Evolutionary conservation across 2,329 filamentous ascomycete genomes (phyloP), one percentile per base, ranked within the genome.

Genomic region (Westerdykella ornata): DNA sequence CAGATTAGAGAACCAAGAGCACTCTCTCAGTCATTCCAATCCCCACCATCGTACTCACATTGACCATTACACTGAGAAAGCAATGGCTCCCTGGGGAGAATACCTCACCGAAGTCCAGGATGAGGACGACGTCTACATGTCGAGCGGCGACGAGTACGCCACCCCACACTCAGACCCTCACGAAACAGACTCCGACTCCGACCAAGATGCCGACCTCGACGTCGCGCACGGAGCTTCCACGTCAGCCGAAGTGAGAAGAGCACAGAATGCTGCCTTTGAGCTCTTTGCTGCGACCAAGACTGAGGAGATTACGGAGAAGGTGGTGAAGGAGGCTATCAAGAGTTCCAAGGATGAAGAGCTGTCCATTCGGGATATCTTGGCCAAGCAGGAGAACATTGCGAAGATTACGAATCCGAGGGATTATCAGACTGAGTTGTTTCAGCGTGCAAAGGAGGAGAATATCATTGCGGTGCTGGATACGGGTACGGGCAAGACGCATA

Each of bases 401-500:
- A 85, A 88, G 39, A 88, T 92, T 44, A 76, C 80, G 9, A 84
- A 81, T 39, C 87, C 89, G 0, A 77, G 90, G 37, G 88, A 95
- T 56, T 98, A 97, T 57, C 92, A 98, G 62, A 71, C 86, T 11
- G 90, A 97, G 60, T 75, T 98, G 0, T 97, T 92, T 56, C 87
- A 96, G 62, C 78, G 78, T 48, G 90, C 92, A 3, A 95, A 92
- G 59, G 60, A 76, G 38, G 77, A 82, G 52, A 98, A 98, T 59
- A 85, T 83, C 6, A 94, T 98, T 52, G 89, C 92, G 1, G 92
- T 98, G 1, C 75, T 97, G 1, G 88, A 94, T 57, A 96, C 90
- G n/a, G 88, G 92, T 11, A 88, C 88, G 3, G 92, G 92, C 2
- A 98, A 98, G 68, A 98, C 92, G 0, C 72, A 96, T n/a, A 96